Conservation (phyloP, 1,284 basidiomycete species). For the Microbotryum silenes-acaulis region DNA sequence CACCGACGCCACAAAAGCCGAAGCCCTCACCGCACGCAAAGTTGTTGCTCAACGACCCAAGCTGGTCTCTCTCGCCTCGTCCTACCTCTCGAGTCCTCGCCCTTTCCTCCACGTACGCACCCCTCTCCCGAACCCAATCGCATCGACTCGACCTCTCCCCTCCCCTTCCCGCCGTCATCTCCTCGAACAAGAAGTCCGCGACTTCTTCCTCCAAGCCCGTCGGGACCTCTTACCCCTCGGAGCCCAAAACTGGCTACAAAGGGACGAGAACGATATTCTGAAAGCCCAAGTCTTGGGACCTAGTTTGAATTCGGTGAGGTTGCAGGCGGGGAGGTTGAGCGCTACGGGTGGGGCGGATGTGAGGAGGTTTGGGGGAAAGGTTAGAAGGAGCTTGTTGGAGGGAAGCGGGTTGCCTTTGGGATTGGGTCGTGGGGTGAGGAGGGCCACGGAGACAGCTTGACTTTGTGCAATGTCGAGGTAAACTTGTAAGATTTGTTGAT, state of each 20-base stretch:
- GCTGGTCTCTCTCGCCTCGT: slow-evolving; percentile 2
- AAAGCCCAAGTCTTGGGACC: not conserved
- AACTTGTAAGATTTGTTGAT: too few relatives aligned
- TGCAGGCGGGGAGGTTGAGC: slow-evolving; percentile 1
- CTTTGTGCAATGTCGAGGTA: too few relatives aligned
- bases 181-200: not conserved
- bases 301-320: not conserved
- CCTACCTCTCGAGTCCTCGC: not conserved
- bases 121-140: not conserved
- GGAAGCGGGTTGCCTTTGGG: too few relatives aligned
- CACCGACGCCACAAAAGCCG: not conserved
- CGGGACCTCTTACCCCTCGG: not conserved
- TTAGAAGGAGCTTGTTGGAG: not conserved
- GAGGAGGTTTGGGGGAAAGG: not conserved
- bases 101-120: not conserved
- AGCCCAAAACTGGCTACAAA: not conserved
- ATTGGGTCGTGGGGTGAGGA: too few relatives aligned
- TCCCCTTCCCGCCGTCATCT: not conserved
- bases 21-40: not conserved
- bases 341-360: not conserved
- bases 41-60: not conserved
- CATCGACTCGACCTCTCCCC: not conserved
- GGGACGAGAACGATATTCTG: slow-evolving; percentile 3
- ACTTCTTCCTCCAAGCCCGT: not conserved
- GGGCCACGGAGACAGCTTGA: too few relatives aligned